Evolutionary conservation across 495 filamentous ascomycete genomes (phyloP).

Genomic region (Penicillium turbatum): DNA sequence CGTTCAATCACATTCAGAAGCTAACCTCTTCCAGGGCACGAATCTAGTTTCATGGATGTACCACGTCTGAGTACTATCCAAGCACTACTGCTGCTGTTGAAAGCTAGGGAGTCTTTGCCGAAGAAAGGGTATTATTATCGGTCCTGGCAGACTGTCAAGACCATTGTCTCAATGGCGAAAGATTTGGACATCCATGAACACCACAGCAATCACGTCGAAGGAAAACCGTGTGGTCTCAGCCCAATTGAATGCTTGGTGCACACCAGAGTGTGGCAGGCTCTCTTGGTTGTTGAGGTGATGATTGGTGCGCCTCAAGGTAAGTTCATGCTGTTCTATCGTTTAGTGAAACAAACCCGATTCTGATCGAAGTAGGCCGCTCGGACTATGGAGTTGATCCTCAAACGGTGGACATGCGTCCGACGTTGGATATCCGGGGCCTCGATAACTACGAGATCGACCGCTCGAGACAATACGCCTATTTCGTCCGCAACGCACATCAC

Average conservation of each 20-base stretch:
- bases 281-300: constrained; percentile 87
- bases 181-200: constrained; percentile 92
- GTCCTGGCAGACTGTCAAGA: constrained; percentile 96
- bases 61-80: constrained; percentile 92
- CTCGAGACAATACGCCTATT: constrained; percentile 77
- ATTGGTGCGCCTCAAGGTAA: constrained; percentile 91
- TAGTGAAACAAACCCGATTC: background rate
- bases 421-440: constrained; percentile 56
- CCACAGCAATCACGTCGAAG: constrained; percentile 67
- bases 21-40: constrained; percentile 62
- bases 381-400: constrained; percentile 73
- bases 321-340: constrained; percentile 4
- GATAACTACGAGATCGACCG: constrained; percentile 75
- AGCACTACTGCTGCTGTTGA: constrained; percentile 80
- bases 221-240: constrained; percentile 62
- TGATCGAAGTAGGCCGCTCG: constrained; percentile 58
- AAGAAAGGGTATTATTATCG: constrained; percentile 95
- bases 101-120: constrained; percentile 85
- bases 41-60: constrained; percentile 93
- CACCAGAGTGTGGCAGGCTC: constrained; percentile 85
- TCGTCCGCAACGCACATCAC: constrained; percentile 70
- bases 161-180: constrained; percentile 86
- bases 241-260: constrained; percentile 75
- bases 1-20: background rate
- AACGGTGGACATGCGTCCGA: constrained; percentile 71